Evolutionary conservation across 2,329 filamentous ascomycete species (phyloP).

Genomic region (Fusarium guadeloupense): DNA sequence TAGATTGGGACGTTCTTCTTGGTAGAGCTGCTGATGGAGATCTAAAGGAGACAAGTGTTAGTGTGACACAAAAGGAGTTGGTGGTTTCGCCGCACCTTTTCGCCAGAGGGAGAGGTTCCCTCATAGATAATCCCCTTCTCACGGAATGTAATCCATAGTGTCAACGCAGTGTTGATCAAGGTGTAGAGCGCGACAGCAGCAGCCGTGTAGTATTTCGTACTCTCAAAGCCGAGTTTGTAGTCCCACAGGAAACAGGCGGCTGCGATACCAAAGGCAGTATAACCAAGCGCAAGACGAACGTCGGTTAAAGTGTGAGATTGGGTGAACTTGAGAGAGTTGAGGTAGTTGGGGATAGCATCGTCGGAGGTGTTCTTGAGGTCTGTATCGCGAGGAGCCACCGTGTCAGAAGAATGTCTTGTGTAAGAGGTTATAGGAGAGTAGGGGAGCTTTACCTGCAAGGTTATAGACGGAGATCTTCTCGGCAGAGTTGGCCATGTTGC

Average conservation of each 20-base stretch:
- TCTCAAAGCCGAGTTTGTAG: slow-evolving; percentile 89
- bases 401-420: slow-evolving; percentile 36
- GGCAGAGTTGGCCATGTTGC: slow-evolving; percentile 47
- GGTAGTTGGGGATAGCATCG: slow-evolving; percentile 92
- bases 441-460: slow-evolving; percentile 62
- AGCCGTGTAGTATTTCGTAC: slow-evolving; percentile 82
- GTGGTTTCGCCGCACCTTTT: slow-evolving; percentile 66
- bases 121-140: slow-evolving; percentile 86
- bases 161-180: slow-evolving; percentile 78
- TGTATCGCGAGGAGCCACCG: slow-evolving; percentile 51
- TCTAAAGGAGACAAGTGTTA: slow-evolving; percentile 56
- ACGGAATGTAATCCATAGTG: slow-evolving; percentile 84
- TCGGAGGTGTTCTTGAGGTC: slow-evolving; percentile 97
- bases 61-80: background rate
- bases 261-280: slow-evolving; percentile 80
- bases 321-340: slow-evolving; percentile 85
- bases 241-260: slow-evolving; percentile 90
- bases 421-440: background rate
- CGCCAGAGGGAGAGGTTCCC: slow-evolving; percentile 72
- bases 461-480: slow-evolving; percentile 74
- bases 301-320: slow-evolving; percentile 85
- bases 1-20: slow-evolving; percentile 87
- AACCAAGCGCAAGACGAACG: slow-evolving; percentile 84
- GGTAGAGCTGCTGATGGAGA: slow-evolving; percentile 75
- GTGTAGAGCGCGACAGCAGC: slow-evolving; percentile 83